Percentiles rank a stretch among this genome's conserved stretches.
Conservation (phyloP, 106 monocot genomes). For the Acorus calamus region DNA sequence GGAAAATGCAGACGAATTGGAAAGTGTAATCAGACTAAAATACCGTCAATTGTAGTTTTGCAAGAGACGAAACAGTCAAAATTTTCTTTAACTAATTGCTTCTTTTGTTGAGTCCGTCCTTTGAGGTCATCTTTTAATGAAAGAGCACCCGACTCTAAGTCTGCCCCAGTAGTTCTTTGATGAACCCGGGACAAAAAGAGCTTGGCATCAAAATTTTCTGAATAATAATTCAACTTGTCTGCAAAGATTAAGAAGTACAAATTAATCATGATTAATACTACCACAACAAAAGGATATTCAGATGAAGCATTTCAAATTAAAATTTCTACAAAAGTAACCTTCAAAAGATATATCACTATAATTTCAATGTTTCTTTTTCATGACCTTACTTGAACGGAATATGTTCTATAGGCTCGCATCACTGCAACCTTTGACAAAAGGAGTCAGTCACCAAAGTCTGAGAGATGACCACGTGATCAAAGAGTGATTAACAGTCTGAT, state of each 20-base stretch:
- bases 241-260: conserved; percentile 21
- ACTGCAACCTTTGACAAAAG: too few species aligned
- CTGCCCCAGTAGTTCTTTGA: conserved; percentile 76
- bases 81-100: conserved; percentile 96
- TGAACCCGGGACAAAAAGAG: conserved; percentile 82
- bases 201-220: conserved; percentile 84
- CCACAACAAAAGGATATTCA: too few species aligned
- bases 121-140: conserved; percentile 79
- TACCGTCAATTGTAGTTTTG: conserved; percentile 99
- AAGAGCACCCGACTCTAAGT: conserved; percentile 85
- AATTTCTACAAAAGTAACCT: too few species aligned
- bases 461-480: too few species aligned
- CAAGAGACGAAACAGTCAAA: conserved; percentile 99
- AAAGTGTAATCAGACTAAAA: not conserved
- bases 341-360: too few species aligned
- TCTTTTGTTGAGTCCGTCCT: conserved; percentile 94
- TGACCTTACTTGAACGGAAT: too few species aligned
- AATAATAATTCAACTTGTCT: conserved; percentile 89
- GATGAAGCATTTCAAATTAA: too few species aligned
- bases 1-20: too few species aligned
- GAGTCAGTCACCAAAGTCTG: too few species aligned
- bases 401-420: too few species aligned
- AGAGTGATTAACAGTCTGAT: too few species aligned
- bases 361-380: too few species aligned
- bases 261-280: not conserved